Conservation (phyloP, 805 yeast genomes). For the Scheffersomyces lignosus region DNA sequence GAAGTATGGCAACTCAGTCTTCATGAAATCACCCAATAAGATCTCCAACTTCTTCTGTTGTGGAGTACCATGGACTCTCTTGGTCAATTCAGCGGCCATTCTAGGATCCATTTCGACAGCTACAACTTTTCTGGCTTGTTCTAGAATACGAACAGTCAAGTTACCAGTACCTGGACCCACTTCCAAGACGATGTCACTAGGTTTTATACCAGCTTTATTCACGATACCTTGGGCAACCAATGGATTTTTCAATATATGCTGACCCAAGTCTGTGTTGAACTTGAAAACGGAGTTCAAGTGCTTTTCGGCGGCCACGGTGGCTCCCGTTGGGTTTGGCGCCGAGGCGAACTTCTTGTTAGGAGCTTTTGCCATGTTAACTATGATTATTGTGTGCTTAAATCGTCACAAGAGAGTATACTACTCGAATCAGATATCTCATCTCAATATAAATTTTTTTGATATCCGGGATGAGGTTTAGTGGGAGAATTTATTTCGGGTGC, state of each 20-base stretch:
- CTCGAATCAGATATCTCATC: no score
- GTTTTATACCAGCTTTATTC: constrained; percentile 90
- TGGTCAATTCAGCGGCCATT: constrained; percentile 98
- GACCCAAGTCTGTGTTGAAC: constrained; percentile 95
- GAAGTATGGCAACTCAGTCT: constrained; percentile 89
- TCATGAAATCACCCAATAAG: constrained; percentile 92
- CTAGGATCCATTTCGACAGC: constrained; percentile 99
- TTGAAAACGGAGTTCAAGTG: constrained; percentile 85
- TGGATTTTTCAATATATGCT: constrained; percentile 95
- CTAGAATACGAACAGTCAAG: constrained; percentile 87
- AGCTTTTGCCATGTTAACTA: constrained; percentile 55
- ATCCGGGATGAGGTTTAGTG: no score
- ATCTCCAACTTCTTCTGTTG: constrained; percentile 89
- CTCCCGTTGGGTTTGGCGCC: constrained; percentile 47
- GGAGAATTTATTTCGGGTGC: no score
- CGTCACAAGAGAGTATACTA: no score
- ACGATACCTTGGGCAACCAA: constrained; percentile 97
- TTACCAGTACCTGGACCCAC: constrained; percentile 99
- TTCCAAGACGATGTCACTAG: constrained; percentile 90
- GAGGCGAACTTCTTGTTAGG: constrained; percentile 60
- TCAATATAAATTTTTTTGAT: no score
- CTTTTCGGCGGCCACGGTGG: constrained; percentile 66
- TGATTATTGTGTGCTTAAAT: no score
- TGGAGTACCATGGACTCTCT: constrained; percentile 97
- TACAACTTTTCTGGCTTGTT: constrained; percentile 88